Percentiles rank a stretch among this genome's conserved stretches.
Evolutionary conservation across 116 monocot genomes (phyloP).

Genomic region (Papilionanthe hybrid): DNA sequence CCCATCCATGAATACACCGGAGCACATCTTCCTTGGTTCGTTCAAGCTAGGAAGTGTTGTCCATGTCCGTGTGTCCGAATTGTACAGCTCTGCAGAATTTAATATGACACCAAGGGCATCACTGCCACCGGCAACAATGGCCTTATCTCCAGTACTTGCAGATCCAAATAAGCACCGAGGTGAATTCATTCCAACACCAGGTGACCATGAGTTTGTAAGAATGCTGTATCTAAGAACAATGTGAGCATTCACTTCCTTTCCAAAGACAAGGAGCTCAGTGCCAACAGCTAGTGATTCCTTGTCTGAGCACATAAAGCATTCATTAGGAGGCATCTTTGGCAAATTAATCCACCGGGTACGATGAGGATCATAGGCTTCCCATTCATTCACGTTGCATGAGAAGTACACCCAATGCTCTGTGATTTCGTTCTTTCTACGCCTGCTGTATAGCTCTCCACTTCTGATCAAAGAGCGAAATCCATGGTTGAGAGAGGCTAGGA

Average conservation of each 20-base stretch:
- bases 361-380: slow-evolving; percentile 40
- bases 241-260: slow-evolving; percentile 18
- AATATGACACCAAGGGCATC: slow-evolving; percentile 19
- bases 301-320: slow-evolving; percentile 34
- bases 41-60: slow-evolving; percentile 25
- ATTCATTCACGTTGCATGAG: slow-evolving; percentile 41
- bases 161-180: slow-evolving; percentile 31
- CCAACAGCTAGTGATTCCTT: slow-evolving; percentile 38
- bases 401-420: slow-evolving; percentile 45
- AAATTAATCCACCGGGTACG: slow-evolving; percentile 29
- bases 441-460: slow-evolving; percentile 27
- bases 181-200: slow-evolving; percentile 17
- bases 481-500: slow-evolving; percentile 20
- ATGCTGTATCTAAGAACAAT: slow-evolving; percentile 30
- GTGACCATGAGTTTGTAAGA: slow-evolving; percentile 26
- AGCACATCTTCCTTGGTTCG: slow-evolving; percentile 27
- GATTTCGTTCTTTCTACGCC: slow-evolving; percentile 12
- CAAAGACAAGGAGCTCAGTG: slow-evolving; percentile 33
- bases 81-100: slow-evolving; percentile 30
- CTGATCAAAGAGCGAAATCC: slow-evolving; percentile 27
- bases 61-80: slow-evolving; percentile 24
- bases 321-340: slow-evolving; percentile 23
- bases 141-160: slow-evolving; percentile 28
- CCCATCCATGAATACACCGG: slow-evolving; percentile 32
- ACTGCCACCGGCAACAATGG: slow-evolving; percentile 22